phyloP scores from a whole-genome alignment of 2,329 filamentous ascomycete species.

The Penicillium sp. region DNA sequence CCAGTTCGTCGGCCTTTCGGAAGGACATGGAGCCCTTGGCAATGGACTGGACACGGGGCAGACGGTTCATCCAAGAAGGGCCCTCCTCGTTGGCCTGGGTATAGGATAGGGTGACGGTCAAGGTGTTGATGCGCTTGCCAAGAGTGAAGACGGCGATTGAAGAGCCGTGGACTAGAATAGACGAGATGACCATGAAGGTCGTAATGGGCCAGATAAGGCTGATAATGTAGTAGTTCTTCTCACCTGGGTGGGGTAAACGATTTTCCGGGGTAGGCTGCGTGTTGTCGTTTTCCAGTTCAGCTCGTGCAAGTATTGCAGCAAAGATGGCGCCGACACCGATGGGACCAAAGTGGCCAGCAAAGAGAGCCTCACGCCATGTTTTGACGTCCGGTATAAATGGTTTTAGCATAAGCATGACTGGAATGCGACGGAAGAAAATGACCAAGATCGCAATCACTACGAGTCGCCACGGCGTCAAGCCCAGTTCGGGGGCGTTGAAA shows the following conservation, averaged over 20 bases:
- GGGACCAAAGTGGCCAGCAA: conserved; percentile 94
- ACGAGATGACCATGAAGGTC: conserved; percentile 87
- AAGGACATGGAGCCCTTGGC: conserved; percentile 73
- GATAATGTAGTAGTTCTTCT: conserved; percentile 65
- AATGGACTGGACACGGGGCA: conserved; percentile 77
- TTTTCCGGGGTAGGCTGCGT: conserved; percentile 67
- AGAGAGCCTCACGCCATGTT: conserved; percentile 94
- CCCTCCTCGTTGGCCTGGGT: conserved; percentile 84
- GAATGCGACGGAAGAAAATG: conserved; percentile 90
- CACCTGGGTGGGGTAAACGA: conserved; percentile 49
- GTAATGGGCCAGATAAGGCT: conserved; percentile 92
- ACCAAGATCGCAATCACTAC: conserved; percentile 93
- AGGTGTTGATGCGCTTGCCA: conserved; percentile 94
- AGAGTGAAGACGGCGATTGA: conserved; percentile 96
- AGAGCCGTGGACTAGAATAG: conserved; percentile 94
- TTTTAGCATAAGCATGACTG: conserved; percentile 86
- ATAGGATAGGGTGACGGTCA: conserved; percentile 94
- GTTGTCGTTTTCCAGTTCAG: conserved; percentile 73
- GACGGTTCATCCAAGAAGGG: conserved; percentile 87
- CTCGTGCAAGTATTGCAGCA: conserved; percentile 82
- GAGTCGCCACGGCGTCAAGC: conserved; percentile 79
- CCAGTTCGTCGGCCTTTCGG: conserved; percentile 62
- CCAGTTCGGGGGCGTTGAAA: conserved; percentile 70
- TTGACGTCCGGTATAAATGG: conserved; percentile 94
- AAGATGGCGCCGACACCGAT: conserved; percentile 98